These are phyloP conservation scores for Teratosphaeria viscida DNA, from an alignment of 2,329 filamentous ascomycete species.

Conservation along the genomic window DNA sequence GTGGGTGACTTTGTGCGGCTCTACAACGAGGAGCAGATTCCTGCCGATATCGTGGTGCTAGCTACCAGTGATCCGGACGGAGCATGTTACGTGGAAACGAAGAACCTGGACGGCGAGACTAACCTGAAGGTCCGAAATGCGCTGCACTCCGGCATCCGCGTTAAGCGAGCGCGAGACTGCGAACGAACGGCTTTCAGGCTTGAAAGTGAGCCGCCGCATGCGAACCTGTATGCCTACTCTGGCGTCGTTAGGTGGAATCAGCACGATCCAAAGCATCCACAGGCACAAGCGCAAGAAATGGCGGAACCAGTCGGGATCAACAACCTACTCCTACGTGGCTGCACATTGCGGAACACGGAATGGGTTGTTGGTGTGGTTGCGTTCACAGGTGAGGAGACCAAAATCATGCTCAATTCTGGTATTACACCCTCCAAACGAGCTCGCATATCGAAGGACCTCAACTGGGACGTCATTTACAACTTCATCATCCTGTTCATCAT, in stretches of 20 bases:
- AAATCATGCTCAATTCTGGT: conserved; percentile 98
- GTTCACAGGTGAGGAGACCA: conserved; percentile 92
- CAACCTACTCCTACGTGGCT: conserved; percentile 86
- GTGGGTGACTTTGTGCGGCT: conserved; percentile 95
- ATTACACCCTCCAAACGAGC: conserved; percentile 90
- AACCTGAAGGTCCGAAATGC: conserved; percentile 93
- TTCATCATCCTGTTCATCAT: conserved; percentile 82
- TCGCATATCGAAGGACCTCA: conserved; percentile 82
- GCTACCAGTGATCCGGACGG: conserved; percentile 91
- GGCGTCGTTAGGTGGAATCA: conserved; percentile 84
- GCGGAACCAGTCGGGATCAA: conserved; percentile 89
- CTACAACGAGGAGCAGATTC: conserved; percentile 92
- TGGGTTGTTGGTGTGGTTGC: conserved; percentile 89
- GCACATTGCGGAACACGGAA: conserved; percentile 87
- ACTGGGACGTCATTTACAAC: conserved; percentile 96
- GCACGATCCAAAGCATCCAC: conserved; percentile 50
- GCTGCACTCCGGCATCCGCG: conserved; percentile 67
- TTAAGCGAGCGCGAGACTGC: conserved; percentile 86
- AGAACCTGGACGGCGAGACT: conserved; percentile 95
- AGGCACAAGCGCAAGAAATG: conserved; percentile 62
- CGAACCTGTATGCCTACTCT: conserved; percentile 92
- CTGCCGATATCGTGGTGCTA: conserved; percentile 83
- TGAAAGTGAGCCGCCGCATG: conserved; percentile 82
- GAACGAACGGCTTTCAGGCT: conserved; percentile 79
- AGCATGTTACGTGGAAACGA: conserved; percentile 94